These are phyloP conservation scores for Bondarzewia mesenterica DNA, from an alignment of 1,284 basidiomycete species.

Conservation along the genomic window DNA sequence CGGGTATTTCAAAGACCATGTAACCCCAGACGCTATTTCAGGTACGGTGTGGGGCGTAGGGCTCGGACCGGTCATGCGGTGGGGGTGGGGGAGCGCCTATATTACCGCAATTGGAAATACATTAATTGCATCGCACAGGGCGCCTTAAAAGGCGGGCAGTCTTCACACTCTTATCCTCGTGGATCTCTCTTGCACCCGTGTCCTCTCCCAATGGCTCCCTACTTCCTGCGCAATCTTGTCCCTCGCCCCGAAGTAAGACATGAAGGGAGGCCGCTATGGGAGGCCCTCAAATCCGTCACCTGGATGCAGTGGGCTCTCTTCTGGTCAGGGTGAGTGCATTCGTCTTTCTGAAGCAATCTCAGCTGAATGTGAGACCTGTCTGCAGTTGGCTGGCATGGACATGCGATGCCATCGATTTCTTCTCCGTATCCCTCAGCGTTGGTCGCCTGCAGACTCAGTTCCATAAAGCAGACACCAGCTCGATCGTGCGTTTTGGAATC, in stretches of 20 bases:
- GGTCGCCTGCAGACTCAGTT: conserved; percentile 2
- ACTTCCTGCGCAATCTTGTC: conserved; percentile 5
- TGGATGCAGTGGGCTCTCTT: conserved; percentile 40
- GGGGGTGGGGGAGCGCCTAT: background rate
- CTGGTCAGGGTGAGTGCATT: conserved; percentile 28
- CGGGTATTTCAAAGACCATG: too few relatives aligned
- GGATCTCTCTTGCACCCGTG: background rate
- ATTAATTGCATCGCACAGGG: background rate
- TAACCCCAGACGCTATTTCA: too few relatives aligned
- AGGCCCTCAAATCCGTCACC: conserved; percentile 27
- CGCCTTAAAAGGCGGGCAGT: background rate
- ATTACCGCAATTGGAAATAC: background rate
- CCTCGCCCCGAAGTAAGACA: background rate
- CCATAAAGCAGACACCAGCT: background rate
- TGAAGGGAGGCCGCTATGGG: conserved; percentile 22
- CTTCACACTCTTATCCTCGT: background rate
- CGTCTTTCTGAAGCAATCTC: background rate
- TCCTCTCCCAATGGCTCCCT: conserved; percentile 4
- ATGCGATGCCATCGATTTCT: conserved; percentile 7
- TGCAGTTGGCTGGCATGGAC: conserved; percentile 7
- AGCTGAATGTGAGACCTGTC: background rate
- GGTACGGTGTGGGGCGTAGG: background rate
- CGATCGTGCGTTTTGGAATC: background rate
- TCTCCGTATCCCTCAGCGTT: conserved; percentile 5
- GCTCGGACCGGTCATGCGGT: background rate